phyloP scores from a whole-genome alignment of 768 basidiomycete genomes.

The Auriscalpium orientale region DNA sequence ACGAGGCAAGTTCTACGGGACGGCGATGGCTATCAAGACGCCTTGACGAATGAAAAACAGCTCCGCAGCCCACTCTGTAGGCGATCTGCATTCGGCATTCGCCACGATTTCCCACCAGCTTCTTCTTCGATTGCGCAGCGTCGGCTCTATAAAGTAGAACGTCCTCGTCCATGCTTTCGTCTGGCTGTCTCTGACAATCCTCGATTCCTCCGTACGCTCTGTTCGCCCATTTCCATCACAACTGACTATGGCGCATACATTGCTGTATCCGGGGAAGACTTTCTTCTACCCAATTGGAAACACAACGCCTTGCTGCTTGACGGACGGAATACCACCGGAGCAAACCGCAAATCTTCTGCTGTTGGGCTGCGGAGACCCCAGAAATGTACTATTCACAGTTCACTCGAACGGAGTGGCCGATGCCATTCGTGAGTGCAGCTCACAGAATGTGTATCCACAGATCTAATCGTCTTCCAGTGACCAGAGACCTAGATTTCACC shows the following conservation, averaged over 20 bases:
- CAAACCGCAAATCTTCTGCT: neutral
- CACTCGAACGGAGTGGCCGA: neutral
- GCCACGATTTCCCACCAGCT: too few species aligned
- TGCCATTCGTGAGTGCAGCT: neutral
- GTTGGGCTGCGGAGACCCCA: neutral
- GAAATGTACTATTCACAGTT: neutral
- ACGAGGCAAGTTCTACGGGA: too few species aligned
- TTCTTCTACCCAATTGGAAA: neutral
- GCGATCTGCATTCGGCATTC: too few species aligned
- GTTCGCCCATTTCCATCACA: too few species aligned
- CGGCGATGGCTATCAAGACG: too few species aligned
- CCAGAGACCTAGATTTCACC: constrained; percentile 36
- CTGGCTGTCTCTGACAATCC: too few species aligned
- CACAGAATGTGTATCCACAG: neutral
- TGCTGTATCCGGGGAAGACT: neutral
- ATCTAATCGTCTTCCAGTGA: neutral
- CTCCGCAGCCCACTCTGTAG: too few species aligned
- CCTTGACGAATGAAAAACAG: too few species aligned
- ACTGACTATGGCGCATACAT: neutral
- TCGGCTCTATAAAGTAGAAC: too few species aligned
- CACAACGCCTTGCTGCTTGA: neutral
- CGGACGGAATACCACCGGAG: neutral
- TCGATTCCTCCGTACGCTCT: too few species aligned
- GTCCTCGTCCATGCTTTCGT: too few species aligned
- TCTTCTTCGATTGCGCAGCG: too few species aligned